Percentiles rank a stretch among this genome's conserved stretches.
phyloP scores from a whole-genome alignment of 2,329 filamentous ascomycete species.

The Microsporum ferrugineum region DNA sequence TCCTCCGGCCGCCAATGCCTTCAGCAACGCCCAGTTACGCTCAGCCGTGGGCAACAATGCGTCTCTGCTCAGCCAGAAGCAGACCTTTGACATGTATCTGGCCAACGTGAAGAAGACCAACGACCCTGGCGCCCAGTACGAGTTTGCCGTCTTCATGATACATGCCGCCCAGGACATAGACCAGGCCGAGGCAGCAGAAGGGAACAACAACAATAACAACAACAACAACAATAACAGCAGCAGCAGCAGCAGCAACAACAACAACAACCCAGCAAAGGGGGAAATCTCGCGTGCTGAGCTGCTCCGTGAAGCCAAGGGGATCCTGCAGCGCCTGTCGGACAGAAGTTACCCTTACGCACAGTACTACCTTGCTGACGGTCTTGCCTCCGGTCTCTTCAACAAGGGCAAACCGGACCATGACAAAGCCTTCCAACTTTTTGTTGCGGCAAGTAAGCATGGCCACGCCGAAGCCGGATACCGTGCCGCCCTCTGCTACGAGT shows the following conservation, averaged over 20 bases:
- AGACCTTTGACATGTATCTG: conserved; percentile 96
- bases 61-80: conserved; percentile 77
- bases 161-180: conserved; percentile 51
- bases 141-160: conserved; percentile 90
- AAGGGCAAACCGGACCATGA: conserved; percentile 90
- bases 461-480: conserved; percentile 94
- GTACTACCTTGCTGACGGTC: conserved; percentile 93
- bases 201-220: background rate
- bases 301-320: conserved; percentile 75
- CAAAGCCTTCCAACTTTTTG: conserved; percentile 81
- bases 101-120: conserved; percentile 96
- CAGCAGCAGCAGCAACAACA: background rate
- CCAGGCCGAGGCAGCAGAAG: background rate
- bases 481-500: conserved; percentile 89
- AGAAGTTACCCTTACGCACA: conserved; percentile 92
- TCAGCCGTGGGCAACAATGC: conserved; percentile 76
- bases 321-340: conserved; percentile 75
- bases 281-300: conserved; percentile 52
- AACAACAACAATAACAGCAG: background rate
- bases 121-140: conserved; percentile 81
- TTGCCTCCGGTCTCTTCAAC: conserved; percentile 85
- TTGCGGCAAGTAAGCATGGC: conserved; percentile 89
- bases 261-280: conserved; percentile 15
- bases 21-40: conserved; percentile 74
- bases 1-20: conserved; percentile 48